Conservation (phyloP, 2,329 filamentous ascomycete species). For the Drechslerella coelobrocha region DNA sequence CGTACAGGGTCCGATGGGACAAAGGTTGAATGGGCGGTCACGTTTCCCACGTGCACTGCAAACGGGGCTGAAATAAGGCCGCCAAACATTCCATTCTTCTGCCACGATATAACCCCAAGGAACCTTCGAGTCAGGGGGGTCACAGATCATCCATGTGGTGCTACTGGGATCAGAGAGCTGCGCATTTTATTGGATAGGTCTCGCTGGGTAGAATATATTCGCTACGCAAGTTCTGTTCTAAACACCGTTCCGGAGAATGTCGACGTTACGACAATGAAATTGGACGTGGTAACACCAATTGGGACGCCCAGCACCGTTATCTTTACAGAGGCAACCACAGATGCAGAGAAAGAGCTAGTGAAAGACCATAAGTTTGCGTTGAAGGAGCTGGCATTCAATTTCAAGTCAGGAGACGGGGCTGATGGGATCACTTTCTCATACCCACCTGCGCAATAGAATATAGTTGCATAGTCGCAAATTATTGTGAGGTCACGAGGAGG, state of each 20-base stretch:
- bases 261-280: neutral
- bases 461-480: neutral
- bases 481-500: neutral
- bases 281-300: constrained; percentile 7
- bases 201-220: constrained; percentile 50
- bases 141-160: constrained; percentile 63
- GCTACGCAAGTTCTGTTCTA: constrained; percentile 10
- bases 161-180: constrained; percentile 63
- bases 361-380: constrained; percentile 18
- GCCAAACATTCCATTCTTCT: constrained; percentile 70
- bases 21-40: constrained; percentile 68
- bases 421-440: constrained; percentile 23
- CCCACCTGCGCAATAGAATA: constrained; percentile 7
- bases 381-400: constrained; percentile 25
- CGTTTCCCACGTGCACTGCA: constrained; percentile 58
- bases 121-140: constrained; percentile 60
- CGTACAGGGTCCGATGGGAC: constrained; percentile 64
- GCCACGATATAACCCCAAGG: constrained; percentile 68
- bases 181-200: constrained; percentile 57
- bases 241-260: constrained; percentile 12
- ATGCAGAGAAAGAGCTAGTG: constrained; percentile 2
- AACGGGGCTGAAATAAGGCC: constrained; percentile 53
- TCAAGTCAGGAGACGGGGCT: neutral
- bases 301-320: constrained; percentile 7
- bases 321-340: constrained; percentile 4